A percentile compares a stretch with the other conserved stretches of the same genome.
These are phyloP conservation scores for Candida frijolesensis DNA, from an alignment of 1,139 yeast species.

Conservation along the genomic window DNA sequence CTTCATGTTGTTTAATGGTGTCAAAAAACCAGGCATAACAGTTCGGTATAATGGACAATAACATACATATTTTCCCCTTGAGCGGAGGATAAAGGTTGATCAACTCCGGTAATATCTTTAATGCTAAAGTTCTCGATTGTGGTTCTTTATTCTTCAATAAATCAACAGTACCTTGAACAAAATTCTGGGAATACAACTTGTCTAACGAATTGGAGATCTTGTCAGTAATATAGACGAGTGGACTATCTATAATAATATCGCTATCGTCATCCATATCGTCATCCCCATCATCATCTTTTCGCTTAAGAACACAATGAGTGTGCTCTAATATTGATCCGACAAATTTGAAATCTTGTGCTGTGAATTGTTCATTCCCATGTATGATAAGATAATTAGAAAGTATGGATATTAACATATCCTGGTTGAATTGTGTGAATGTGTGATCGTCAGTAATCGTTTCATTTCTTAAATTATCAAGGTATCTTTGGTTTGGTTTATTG, in stretches of 20 bases:
- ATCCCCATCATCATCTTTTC: conserved; percentile 9
- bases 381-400: conserved; percentile 23
- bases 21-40: conserved; percentile 33
- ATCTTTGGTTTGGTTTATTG: not conserved
- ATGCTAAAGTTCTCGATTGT: conserved; percentile 16
- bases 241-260: conserved; percentile 1
- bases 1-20: conserved; percentile 19
- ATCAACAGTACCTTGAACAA: conserved; percentile 26
- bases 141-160: conserved; percentile 18
- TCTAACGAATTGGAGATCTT: conserved; percentile 8
- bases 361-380: conserved; percentile 21
- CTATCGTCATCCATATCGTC: conserved; percentile 7
- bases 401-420: conserved; percentile 17
- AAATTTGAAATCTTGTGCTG: conserved; percentile 21
- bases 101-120: conserved; percentile 29
- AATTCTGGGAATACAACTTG: conserved; percentile 23
- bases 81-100: conserved; percentile 32
- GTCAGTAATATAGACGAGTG: conserved; percentile 1
- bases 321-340: conserved; percentile 26
- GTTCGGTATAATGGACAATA: conserved; percentile 38
- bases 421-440: not conserved
- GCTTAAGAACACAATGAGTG: conserved; percentile 22
- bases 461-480: conserved; percentile 7
- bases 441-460: not conserved
- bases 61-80: conserved; percentile 37